These are phyloP conservation scores for Coniochaeta ligniaria DNA, from an alignment of 2,329 filamentous ascomycete species.

Conservation along the genomic window DNA sequence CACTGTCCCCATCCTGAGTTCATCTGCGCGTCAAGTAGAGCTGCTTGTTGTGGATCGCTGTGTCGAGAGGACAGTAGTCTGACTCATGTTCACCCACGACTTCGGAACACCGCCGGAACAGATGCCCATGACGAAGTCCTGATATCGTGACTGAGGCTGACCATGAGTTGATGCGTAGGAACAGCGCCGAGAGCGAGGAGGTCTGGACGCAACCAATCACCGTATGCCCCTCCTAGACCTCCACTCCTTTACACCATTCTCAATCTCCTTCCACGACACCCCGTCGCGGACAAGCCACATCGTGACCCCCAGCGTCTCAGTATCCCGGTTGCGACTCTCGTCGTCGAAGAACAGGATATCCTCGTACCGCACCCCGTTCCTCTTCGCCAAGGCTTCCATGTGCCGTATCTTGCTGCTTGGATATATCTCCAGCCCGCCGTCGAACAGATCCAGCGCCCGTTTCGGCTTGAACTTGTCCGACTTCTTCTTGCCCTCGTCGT, in stretches of 20 bases:
- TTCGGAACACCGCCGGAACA: too few species aligned
- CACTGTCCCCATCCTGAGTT: too few species aligned
- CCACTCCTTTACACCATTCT: constrained; percentile 76
- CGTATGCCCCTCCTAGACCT: constrained; percentile 54
- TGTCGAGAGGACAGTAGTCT: background rate
- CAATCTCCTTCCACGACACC: constrained; percentile 68
- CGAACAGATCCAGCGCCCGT: constrained; percentile 52
- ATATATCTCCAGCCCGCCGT: constrained; percentile 57
- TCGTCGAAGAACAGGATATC: constrained; percentile 98
- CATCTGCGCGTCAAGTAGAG: background rate
- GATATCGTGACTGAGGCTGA: background rate
- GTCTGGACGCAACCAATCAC: background rate
- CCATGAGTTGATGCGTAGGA: background rate
- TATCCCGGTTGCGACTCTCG: constrained; percentile 78
- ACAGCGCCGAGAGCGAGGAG: background rate
- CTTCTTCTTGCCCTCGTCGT: background rate
- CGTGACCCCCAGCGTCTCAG: constrained; percentile 69
- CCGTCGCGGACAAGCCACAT: constrained; percentile 80
- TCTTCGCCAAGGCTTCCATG: constrained; percentile 65
- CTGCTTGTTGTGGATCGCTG: background rate
- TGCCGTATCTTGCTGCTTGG: constrained; percentile 81
- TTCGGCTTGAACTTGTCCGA: constrained; percentile 25
- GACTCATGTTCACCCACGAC: background rate
- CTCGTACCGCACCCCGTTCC: constrained; percentile 63
- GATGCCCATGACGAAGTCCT: background rate